Evolutionary conservation across 495 filamentous ascomycete species (phyloP), one percentile per base, ranked within the genome.

Genomic region (Penicillium paxilli): DNA sequence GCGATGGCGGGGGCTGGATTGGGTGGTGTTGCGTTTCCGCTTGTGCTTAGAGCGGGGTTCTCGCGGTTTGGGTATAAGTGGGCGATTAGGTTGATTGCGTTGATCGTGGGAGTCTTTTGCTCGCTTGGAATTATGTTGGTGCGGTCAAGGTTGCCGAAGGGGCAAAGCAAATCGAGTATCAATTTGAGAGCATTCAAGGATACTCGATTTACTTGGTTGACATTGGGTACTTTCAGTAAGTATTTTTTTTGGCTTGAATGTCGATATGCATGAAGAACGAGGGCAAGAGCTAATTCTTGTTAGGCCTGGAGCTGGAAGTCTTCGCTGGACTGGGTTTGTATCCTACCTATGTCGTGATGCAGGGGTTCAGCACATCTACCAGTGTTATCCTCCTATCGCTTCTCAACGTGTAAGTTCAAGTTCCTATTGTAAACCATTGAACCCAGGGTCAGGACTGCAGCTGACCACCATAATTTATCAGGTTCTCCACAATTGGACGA

Each of bases 11-110:
- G 73, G 2, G 58, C 62, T 9, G 71, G 71, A 0, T 26, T 72
- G 20, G 86, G 86, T 7, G 86, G 86, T 32, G 80, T 87, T 28
- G 63, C 80, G 1, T 87, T 88, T 55, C 86, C 86, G 1, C 64
- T 87, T 26, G 65, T 83, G 22, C 63, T 88, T 49, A 70, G 80
- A 37, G 64, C 70, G 12, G 70, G 76, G 6, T 76, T 87, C 11
- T 70, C 80, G 4, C 58, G 59, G 5, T 54, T 85, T 7, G 80
- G 83, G 3, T 89, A 84, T 60, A 67, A 75, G 14, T 89, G 85
- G 85, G 74, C 75, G 17, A 80, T 84, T 57, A 71, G 86, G 21
- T 58, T 87, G 37, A 65, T 88, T 12, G 83, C 78, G 10, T 74
- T 87, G 47, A 77, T 87, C 19, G 73, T 83, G 40, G 55, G 82